A percentile compares a stretch with the other conserved stretches of the same genome.
Conservation (phyloP, 495 filamentous ascomycete species). For the Tuber borchii region DNA sequence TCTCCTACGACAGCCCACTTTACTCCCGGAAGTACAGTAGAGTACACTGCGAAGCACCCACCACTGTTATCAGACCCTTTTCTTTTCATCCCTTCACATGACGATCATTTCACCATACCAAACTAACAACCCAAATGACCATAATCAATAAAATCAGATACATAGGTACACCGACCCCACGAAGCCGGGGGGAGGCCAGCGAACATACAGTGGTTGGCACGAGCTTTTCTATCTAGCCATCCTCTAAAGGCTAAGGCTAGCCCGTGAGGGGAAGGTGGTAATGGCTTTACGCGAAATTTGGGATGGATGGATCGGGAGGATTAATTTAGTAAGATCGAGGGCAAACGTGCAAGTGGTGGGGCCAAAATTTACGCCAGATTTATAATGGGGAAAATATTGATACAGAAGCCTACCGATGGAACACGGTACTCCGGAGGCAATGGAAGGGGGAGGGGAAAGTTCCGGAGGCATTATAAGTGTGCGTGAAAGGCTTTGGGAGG, state of each 20-base stretch:
- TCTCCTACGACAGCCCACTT: not conserved
- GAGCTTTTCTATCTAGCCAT: not conserved
- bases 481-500: not conserved
- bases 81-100: not conserved
- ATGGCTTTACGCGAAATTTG: not conserved
- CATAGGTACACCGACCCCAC: not conserved
- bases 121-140: too few species aligned
- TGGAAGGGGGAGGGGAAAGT: too few species aligned
- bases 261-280: not conserved
- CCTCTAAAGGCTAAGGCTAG: too few species aligned
- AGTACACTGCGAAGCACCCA: not conserved
- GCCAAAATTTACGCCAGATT: not conserved
- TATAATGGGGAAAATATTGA: not conserved
- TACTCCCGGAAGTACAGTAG: not conserved
- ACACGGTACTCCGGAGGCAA: not conserved
- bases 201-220: not conserved
- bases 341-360: not conserved
- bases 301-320: not conserved
- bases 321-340: not conserved
- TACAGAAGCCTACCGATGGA: not conserved
- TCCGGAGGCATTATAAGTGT: not conserved
- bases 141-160: not conserved
- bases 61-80: not conserved
- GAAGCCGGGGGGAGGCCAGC: not conserved
- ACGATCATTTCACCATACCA: not conserved